Evolutionary conservation across 225 moss, liverwort and hornwort species (phyloP).

Genomic region (Pleurozium schreberi): DNA sequence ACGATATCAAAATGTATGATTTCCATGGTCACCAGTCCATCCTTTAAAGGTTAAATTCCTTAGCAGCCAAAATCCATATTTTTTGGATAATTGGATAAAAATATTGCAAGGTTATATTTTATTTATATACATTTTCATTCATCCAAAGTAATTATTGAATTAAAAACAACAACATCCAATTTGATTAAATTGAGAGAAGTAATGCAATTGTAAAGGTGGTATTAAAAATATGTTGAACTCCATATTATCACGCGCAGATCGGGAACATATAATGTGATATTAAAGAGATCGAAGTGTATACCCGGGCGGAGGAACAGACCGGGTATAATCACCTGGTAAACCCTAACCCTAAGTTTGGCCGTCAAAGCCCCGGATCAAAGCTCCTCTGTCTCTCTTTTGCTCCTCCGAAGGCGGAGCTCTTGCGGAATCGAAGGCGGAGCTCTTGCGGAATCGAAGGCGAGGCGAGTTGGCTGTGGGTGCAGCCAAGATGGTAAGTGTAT

Average conservation of each 20-base stretch:
- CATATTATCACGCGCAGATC: neutral
- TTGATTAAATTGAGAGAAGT: neutral
- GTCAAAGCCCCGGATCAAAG: neutral
- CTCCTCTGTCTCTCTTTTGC: neutral
- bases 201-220: neutral
- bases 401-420: neutral
- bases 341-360: constrained; percentile 21
- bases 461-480: neutral
- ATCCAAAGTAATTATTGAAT: neutral
- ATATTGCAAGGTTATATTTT: fast-evolving
- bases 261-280: neutral
- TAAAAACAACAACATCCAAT: neutral
- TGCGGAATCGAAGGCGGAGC: neutral
- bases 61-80: neutral
- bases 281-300: neutral
- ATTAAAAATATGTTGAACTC: neutral
- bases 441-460: neutral
- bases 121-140: neutral
- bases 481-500: constrained; percentile 9
- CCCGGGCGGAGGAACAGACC: neutral
- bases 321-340: neutral
- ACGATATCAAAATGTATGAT: no score
- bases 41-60: no score
- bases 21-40: no score
- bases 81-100: no score